A percentile compares a stretch with the other conserved stretches of the same genome.
These are phyloP conservation scores for Erysimum cheiranthoides DNA, from an alignment of 345 rosid species.

Conservation along the genomic window DNA sequence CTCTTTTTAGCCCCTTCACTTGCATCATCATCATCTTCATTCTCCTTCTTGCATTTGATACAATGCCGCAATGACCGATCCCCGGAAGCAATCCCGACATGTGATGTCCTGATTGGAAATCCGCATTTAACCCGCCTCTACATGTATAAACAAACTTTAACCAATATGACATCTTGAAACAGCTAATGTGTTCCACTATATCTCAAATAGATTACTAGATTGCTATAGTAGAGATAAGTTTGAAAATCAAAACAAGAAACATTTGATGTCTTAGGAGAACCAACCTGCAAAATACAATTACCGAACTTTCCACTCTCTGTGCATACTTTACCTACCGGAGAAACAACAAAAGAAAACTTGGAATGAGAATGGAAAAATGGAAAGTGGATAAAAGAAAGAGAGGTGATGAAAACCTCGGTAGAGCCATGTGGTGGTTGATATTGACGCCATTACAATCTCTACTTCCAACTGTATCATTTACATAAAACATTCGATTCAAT, in stretches of 20 bases:
- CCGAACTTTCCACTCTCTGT: slow-evolving; percentile 46
- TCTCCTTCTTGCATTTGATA: slow-evolving; percentile 70
- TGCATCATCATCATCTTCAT: slow-evolving; percentile 45
- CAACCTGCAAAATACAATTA: slow-evolving; percentile 56
- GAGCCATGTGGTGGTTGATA: slow-evolving; percentile 57
- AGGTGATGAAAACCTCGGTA: slow-evolving; percentile 52
- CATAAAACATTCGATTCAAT: slow-evolving; percentile 6
- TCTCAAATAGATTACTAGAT: neutral
- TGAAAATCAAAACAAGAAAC: neutral
- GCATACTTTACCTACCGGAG: slow-evolving; percentile 46
- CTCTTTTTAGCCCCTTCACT: slow-evolving; percentile 58
- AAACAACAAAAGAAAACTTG: neutral
- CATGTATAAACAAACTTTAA: slow-evolving; percentile 15
- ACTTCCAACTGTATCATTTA: slow-evolving; percentile 30
- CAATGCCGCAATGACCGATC: slow-evolving; percentile 47
- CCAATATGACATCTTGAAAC: slow-evolving; percentile 3
- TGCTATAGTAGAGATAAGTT: neutral
- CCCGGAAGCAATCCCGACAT: slow-evolving; percentile 42
- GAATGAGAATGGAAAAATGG: neutral
- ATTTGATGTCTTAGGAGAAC: neutral
- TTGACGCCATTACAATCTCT: slow-evolving; percentile 52
- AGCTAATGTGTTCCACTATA: neutral
- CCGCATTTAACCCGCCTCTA: slow-evolving; percentile 65
- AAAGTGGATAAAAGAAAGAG: neutral
- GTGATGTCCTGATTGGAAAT: slow-evolving; percentile 54